Evolutionary conservation across 2,329 filamentous ascomycete genomes (phyloP).

Genomic region (Colletotrichum cereale): DNA sequence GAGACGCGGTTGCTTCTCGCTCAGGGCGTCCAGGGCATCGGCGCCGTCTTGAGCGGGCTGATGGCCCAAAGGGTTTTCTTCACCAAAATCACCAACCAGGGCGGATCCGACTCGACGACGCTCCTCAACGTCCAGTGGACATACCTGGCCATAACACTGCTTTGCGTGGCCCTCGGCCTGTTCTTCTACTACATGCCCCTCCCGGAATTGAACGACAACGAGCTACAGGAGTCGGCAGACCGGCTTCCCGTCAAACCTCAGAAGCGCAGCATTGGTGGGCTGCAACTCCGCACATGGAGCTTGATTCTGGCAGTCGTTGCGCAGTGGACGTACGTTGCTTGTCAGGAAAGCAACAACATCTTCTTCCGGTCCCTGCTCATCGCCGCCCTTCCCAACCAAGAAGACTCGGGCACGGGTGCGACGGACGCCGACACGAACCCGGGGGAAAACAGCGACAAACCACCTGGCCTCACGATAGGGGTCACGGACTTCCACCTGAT

Average conservation of each 20-base stretch:
- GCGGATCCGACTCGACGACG: constrained; percentile 53
- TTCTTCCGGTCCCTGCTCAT: constrained; percentile 68
- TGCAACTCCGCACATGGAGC: constrained; percentile 67
- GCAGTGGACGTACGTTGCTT: constrained; percentile 84
- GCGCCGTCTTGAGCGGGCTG: constrained; percentile 78
- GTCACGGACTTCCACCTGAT: constrained; percentile 77
- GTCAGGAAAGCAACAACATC: constrained; percentile 75
- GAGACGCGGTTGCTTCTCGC: constrained; percentile 82
- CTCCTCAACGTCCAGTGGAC: constrained; percentile 86
- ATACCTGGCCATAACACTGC: constrained; percentile 83
- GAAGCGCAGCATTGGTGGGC: constrained; percentile 60
- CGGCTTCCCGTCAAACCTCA: constrained; percentile 63
- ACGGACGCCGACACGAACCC: constrained; percentile 53
- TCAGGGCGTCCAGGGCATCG: constrained; percentile 82
- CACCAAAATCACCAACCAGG: constrained; percentile 61
- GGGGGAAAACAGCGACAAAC: constrained; percentile 55
- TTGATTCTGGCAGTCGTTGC: constrained; percentile 79
- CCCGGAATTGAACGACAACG: constrained; percentile 69
- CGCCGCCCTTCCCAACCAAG: constrained; percentile 51
- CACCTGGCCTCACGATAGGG: constrained; percentile 63
- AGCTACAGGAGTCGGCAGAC: constrained; percentile 63
- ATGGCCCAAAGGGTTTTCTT: constrained; percentile 83
- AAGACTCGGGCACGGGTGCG: constrained; percentile 43
- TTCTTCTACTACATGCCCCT: constrained; percentile 78
- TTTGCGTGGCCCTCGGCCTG: constrained; percentile 77